Base-by-base conservation (phyloP, 768 basidiomycete species). In the Pholiota microspora region DNA sequence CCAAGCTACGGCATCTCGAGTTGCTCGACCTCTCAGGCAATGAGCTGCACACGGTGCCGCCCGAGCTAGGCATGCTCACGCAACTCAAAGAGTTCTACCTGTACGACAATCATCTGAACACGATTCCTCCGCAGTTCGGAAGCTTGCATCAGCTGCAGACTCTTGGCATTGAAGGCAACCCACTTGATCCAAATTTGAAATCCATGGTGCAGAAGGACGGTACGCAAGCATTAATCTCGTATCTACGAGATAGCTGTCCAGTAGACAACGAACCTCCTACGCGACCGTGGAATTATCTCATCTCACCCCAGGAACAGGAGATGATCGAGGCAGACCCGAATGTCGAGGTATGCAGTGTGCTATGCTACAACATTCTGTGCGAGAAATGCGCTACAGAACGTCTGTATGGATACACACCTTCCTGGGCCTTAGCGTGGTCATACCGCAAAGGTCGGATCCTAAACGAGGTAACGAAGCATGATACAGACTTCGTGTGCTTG, bases 151-250 rank as follows among this genome's bases (percentile, higher is more conserved):
- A 94, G 67, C 79, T 99, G 47, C 92, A 92, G 67, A 93, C 92
- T 9, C 74, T 99, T 24, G 97, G 97, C 16, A 81, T 99, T 31
- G 97, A 98, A 69, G 97, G 97, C n/a, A 99, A 99, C 62, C 95
- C 95, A 2, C 71, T 99, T 36, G 92, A 96, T 52, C 73, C 83
- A 2, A 71, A 80, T 24, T 73, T 95, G 35, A 90, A 92, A 68
- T 73, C 77, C 23, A 82, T 96, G 24, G 77, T 98, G 48, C 94
- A 97, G 72, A 95, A 94, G 70, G 94, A 98, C 29, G 96, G 97
- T n/a, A 97, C 96, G 0, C 75, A 81, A 1, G 89, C 90, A 1
- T 79, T 98, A 31, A 89, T 99, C 54, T 81, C 88, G 0, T 92
- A 84, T 68, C 82, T 98, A n/a, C 89, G 97, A 54, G 97, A 99